Conservation (phyloP, 768 basidiomycete species). For the Chalciporus piperatus region DNA sequence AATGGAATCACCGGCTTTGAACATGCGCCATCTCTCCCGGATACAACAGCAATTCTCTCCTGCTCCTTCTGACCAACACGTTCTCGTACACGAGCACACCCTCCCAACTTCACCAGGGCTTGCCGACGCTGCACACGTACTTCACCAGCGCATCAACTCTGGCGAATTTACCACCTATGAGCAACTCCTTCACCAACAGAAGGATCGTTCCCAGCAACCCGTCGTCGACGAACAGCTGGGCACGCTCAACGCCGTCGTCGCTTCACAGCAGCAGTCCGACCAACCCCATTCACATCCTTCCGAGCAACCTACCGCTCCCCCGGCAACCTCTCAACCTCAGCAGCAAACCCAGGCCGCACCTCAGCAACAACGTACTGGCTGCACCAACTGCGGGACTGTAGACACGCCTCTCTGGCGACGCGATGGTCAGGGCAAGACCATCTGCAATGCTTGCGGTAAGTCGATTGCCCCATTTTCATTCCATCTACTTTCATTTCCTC, state of each 20-base stretch:
- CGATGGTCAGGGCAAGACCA: constrained; percentile 74
- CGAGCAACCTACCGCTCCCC: constrained; percentile 28
- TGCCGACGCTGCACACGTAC: constrained; percentile 21
- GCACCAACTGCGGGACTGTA: constrained; percentile 74
- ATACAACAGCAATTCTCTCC: constrained; percentile 47
- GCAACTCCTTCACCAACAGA: constrained; percentile 29
- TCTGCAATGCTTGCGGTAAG: constrained; percentile 92
- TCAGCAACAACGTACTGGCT: constrained; percentile 42
- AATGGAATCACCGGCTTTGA: constrained; percentile 51
- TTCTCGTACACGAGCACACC: constrained; percentile 18
- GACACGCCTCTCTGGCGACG: constrained; percentile 84
- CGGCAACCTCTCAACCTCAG: constrained; percentile 20
- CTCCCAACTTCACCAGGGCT: constrained; percentile 19
- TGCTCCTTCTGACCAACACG: constrained; percentile 30
- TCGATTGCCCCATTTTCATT: constrained; percentile 32
- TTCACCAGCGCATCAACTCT: constrained; percentile 30
- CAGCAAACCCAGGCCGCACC: constrained; percentile 27
- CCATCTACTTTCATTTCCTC: constrained; percentile 34
- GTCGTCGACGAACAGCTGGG: constrained; percentile 14
- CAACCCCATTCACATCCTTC: constrained; percentile 14
- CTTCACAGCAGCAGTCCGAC: constrained; percentile 15
- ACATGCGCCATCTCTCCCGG: constrained; percentile 50
- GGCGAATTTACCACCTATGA: constrained; percentile 31
- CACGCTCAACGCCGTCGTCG: constrained; percentile 7
- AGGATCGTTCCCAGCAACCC: constrained; percentile 27